Evolutionary conservation across 331 rosid species (phyloP).

Genomic region (Rosa hybrid): DNA sequence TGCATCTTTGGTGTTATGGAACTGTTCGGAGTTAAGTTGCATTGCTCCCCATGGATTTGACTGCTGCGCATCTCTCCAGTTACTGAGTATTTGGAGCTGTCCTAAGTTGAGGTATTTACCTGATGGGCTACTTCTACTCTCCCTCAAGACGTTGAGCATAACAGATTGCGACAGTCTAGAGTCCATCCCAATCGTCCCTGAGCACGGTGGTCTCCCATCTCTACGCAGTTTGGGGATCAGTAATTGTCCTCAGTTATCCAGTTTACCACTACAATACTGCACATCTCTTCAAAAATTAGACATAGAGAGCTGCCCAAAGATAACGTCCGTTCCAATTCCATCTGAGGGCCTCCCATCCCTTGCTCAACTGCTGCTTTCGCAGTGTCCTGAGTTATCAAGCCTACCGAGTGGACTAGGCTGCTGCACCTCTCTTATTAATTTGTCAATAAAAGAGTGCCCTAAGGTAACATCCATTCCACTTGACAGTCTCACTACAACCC

Average conservation of each 20-base stretch:
- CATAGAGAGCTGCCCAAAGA: background rate
- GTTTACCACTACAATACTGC: background rate
- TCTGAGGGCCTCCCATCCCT: background rate
- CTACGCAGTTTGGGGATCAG: fast-evolving
- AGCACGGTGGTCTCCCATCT: background rate
- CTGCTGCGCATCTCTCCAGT: background rate
- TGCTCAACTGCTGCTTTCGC: background rate
- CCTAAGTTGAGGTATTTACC: background rate
- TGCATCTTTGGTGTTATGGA: fast-evolving
- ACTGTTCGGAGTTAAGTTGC: background rate
- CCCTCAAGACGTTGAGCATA: background rate
- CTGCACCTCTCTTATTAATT: background rate
- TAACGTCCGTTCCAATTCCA: background rate
- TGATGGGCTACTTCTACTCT: background rate
- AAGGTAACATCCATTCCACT: background rate
- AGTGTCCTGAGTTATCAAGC: background rate
- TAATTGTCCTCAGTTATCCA: background rate
- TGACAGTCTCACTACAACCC: background rate
- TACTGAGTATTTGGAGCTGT: fast-evolving
- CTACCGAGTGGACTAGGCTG: background rate
- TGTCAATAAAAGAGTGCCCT: background rate
- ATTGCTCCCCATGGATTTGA: no score
- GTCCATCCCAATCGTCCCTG: background rate
- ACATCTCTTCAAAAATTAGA: background rate
- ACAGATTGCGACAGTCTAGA: fast-evolving